Evolutionary conservation across 2,329 filamentous ascomycete genomes (phyloP).

Genomic region (Parastagonospora avenae): DNA sequence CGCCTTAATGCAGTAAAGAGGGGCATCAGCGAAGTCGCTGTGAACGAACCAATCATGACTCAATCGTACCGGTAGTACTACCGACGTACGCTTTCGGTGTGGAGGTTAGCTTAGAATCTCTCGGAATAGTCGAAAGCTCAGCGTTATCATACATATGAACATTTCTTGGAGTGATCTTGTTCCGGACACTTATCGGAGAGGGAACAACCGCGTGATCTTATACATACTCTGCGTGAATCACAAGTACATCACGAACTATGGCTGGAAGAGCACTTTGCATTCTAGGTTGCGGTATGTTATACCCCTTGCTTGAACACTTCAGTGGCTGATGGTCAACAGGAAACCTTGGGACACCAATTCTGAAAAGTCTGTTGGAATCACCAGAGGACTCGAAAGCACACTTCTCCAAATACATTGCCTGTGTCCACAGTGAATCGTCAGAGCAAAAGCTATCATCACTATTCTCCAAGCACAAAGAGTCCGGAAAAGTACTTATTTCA

Average conservation of each 20-base stretch:
- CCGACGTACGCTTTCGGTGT: no score
- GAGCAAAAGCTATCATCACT: conserved; percentile 38
- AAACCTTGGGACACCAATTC: conserved; percentile 48
- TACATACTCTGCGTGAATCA: no score
- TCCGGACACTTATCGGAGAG: no score
- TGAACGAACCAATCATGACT: no score
- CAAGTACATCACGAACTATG: conserved; percentile 10
- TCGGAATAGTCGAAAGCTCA: no score
- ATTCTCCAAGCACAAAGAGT: conserved; percentile 36
- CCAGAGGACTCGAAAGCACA: conserved; percentile 8
- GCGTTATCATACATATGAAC: no score
- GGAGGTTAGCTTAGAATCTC: no score
- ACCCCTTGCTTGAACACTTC: not conserved
- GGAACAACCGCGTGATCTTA: no score
- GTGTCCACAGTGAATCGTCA: conserved; percentile 49
- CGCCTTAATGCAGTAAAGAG: no score
- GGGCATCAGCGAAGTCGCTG: no score
- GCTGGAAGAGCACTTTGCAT: conserved; percentile 26
- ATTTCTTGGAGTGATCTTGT: no score
- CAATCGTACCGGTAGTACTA: no score
- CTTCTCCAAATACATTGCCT: conserved; percentile 49
- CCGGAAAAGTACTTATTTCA: conserved; percentile 38
- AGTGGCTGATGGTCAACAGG: conserved; percentile 27
- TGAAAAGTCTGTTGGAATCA: conserved; percentile 41
- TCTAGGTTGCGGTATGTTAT: conserved; percentile 33